Percentiles rank a stretch among this genome's conserved stretches.
Conservation (phyloP, 2,329 filamentous ascomycete species). For the Botrytis paeoniae region DNA sequence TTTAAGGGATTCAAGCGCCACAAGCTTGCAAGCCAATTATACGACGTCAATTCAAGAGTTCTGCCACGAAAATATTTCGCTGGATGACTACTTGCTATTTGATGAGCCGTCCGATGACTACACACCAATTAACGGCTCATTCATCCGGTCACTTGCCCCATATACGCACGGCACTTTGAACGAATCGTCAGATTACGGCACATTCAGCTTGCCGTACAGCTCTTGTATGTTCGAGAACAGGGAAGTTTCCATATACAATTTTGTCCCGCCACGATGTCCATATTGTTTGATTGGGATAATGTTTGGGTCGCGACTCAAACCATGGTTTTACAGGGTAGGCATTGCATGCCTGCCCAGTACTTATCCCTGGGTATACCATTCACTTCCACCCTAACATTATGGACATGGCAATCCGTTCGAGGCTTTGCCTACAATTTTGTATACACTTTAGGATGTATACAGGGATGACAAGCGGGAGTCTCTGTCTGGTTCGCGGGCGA, state of each 20-base stretch:
- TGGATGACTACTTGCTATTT: background rate
- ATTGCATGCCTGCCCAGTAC: background rate
- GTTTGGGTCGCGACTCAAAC: background rate
- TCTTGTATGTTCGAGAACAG: background rate
- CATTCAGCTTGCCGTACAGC: too few species aligned
- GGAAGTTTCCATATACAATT: background rate
- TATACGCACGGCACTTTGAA: background rate
- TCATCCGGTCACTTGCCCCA: background rate
- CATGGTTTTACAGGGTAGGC: background rate
- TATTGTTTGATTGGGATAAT: background rate
- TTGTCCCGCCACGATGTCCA: background rate
- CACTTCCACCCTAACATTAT: background rate
- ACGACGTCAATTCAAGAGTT: background rate
- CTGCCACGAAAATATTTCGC: background rate
- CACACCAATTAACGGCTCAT: background rate
- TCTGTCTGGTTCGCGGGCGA: too few species aligned
- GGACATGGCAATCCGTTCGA: background rate
- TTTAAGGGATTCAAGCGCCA: background rate
- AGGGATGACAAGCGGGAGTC: background rate
- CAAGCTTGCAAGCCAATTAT: background rate
- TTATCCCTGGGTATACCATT: background rate
- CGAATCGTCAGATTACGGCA: background rate
- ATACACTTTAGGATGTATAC: background rate
- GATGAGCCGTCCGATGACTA: background rate
- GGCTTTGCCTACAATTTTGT: background rate